Conservation (phyloP, 306 rosid species). For the Fragaria ananassa region DNA sequence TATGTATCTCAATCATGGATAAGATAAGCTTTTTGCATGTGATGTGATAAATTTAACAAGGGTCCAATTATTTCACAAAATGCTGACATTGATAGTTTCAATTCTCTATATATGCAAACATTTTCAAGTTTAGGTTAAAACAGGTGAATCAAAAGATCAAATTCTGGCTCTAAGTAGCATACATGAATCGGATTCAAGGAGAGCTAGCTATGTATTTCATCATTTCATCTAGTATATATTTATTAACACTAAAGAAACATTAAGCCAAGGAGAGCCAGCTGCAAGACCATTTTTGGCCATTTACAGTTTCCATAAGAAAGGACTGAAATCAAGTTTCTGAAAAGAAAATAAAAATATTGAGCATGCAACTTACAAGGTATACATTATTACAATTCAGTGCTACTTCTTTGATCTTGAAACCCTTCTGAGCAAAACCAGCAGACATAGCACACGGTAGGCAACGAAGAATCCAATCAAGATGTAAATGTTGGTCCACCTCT, state of each 20-base stretch:
- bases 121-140: neutral
- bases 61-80: neutral
- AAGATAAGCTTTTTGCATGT: neutral
- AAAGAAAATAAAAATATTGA: neutral
- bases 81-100: neutral
- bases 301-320: neutral
- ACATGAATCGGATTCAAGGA: no score
- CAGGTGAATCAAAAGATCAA: no score
- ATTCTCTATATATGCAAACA: neutral
- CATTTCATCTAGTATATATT: neutral
- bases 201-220: neutral
- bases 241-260: neutral
- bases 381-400: neutral
- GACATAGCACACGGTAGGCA: constrained; percentile 75
- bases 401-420: constrained; percentile 65
- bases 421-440: constrained; percentile 73
- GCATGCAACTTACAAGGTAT: neutral
- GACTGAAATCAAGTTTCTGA: neutral
- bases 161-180: no score
- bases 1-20: no score
- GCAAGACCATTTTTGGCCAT: neutral
- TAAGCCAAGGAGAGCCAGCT: neutral
- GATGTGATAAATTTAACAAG: neutral
- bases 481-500: constrained; percentile 75
- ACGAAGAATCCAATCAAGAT: constrained; percentile 71